A percentile compares a stretch with the other conserved stretches of the same genome.
Evolutionary conservation across 164 flowering plant genomes (phyloP).

Genomic region (Stephania yunnanensis): DNA sequence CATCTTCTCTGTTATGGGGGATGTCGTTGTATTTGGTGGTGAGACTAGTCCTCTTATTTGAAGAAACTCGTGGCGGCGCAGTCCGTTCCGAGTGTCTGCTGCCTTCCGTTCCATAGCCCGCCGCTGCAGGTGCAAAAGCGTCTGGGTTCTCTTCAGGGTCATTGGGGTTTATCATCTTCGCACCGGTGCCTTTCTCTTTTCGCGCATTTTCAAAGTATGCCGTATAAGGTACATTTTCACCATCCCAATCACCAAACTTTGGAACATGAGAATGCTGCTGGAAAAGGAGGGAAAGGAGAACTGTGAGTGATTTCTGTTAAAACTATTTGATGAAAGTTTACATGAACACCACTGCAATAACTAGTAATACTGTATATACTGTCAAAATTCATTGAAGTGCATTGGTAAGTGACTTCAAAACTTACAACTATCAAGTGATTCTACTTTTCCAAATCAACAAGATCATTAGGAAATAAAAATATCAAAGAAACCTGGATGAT

Average conservation of each 20-base stretch:
- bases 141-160: conserved; percentile 66
- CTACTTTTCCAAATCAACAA: background rate
- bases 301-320: too few relatives aligned
- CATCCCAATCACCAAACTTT: conserved; percentile 58
- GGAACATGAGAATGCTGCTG: conserved; percentile 49
- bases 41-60: conserved; percentile 9
- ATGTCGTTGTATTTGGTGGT: conserved; percentile 3
- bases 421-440: background rate
- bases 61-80: conserved; percentile 1
- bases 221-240: conserved; percentile 53
- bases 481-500: background rate
- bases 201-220: conserved; percentile 52
- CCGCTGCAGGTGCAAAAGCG: conserved; percentile 23
- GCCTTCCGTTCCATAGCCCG: conserved; percentile 2
- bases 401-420: background rate
- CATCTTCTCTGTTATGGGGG: conserved; percentile 6
- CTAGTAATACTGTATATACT: background rate
- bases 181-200: conserved; percentile 29
- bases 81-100: conserved; percentile 2
- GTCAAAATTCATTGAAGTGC: background rate
- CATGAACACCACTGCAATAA: background rate
- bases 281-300: background rate
- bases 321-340: background rate
- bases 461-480: background rate
- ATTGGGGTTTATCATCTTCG: conserved; percentile 49